Evolutionary conservation across 2,329 filamentous ascomycete genomes (phyloP).

Genomic region (Gliomastix tumulicola): DNA sequence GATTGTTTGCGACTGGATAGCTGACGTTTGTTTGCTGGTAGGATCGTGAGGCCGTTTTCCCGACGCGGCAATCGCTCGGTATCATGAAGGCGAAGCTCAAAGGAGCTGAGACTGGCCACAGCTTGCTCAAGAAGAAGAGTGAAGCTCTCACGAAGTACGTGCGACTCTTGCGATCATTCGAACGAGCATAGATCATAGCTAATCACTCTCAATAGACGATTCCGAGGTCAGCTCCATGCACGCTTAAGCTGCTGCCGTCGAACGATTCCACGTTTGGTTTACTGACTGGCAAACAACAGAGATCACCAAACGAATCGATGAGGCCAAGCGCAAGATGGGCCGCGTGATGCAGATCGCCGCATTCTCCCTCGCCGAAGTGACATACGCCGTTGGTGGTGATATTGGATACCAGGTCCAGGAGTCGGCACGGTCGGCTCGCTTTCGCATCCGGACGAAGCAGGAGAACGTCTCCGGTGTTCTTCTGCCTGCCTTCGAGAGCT

Average conservation of each 20-base stretch:
- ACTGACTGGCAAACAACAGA: constrained; percentile 43
- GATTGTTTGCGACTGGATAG: background rate
- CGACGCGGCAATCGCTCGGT: constrained; percentile 92
- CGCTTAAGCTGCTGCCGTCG: background rate
- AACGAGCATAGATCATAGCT: too few species aligned
- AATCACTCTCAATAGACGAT: too few species aligned
- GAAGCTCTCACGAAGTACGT: constrained; percentile 92
- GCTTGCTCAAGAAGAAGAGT: constrained; percentile 92
- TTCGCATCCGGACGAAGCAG: constrained; percentile 89
- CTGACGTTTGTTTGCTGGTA: constrained; percentile 27
- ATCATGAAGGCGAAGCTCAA: constrained; percentile 98
- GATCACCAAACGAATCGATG: constrained; percentile 94
- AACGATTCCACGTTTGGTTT: background rate
- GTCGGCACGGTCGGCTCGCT: constrained; percentile 85
- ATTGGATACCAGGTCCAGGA: constrained; percentile 98
- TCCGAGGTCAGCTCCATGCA: constrained; percentile 57
- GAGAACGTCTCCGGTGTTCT: constrained; percentile 98
- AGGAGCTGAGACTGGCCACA: constrained; percentile 85
- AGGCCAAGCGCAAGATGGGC: constrained; percentile 99
- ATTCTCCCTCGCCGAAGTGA: constrained; percentile 95
- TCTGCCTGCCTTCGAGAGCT: constrained; percentile 89
- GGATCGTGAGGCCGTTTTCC: constrained; percentile 95
- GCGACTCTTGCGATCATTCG: too few species aligned
- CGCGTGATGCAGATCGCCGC: constrained; percentile 98
- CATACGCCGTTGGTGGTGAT: constrained; percentile 91